Evolutionary conservation across 2,329 filamentous ascomycete genomes (phyloP), one percentile per base, ranked within the genome.

Genomic region (Aspergillus aculeatus): DNA sequence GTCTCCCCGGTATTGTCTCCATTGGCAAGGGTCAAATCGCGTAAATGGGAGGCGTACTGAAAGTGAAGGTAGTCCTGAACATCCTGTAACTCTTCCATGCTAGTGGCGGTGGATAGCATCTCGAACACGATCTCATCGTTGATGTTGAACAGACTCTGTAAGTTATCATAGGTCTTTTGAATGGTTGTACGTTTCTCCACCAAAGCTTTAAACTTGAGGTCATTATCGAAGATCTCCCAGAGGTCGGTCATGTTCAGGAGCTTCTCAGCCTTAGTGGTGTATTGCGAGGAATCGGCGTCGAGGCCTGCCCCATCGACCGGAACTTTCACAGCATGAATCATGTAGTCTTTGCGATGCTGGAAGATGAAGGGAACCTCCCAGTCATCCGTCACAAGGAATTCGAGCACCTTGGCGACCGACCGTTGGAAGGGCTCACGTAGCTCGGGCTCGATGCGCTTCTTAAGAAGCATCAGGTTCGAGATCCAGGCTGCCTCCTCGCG

Each of bases 361-460:
- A 97, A 97, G 67, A 99, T 95, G 75, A 96, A 99, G 0, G 95
- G 94, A 1, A 97, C 92, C 75, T 99, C 95, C 68, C 94, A 92
- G 67, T 96, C 91, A 65, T 98, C 93, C 4, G 94, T 87, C 54
- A 96, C 91, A 77, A 99, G 92, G 73, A 98, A 97, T 69, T 97
- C 91, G 44, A 99, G 83, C 11, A 98, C 93, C 75, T 96, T 96
- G 67, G 88, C 88, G 57, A 99, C 89, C 5, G 94, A 91, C 68
- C 90, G 90, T 70, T 91, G 88, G 75, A 99, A 98, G 0, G 92
- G 91, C 35, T 86, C 85, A 56, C 90, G 86, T 55, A 97, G 82
- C 63, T 93, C 90, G 47, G 82, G 76, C 3, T 86, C 82, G 24
- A 96, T 80, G 21, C 86, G 84, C 76, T 96, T 97, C 77, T 95